Evolutionary conservation across 2,329 filamentous ascomycete species (phyloP).

Genomic region (Amesomyces nigricolor): DNA sequence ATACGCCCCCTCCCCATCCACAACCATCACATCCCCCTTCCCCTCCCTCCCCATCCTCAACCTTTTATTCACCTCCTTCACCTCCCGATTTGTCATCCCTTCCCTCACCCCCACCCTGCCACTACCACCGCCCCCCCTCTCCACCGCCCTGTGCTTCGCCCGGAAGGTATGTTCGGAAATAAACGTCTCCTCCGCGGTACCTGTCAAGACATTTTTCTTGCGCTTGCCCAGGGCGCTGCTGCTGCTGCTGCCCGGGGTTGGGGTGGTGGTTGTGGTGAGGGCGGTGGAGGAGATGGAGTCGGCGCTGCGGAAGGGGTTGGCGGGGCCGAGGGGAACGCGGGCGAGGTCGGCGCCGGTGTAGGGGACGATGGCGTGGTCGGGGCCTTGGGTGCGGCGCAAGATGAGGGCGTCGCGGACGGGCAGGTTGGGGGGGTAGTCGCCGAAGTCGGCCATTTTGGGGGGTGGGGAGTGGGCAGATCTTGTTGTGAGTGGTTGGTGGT

Average conservation of each 20-base stretch:
- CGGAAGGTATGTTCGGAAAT: slow-evolving; percentile 90
- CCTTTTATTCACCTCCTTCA: slow-evolving; percentile 65
- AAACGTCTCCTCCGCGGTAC: slow-evolving; percentile 79
- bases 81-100: slow-evolving; percentile 47
- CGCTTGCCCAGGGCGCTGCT: slow-evolving; percentile 50
- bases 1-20: slow-evolving; percentile 80
- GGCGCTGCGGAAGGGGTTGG: slow-evolving; percentile 65
- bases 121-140: slow-evolving; percentile 51
- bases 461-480: too few relatives aligned
- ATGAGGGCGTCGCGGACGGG: slow-evolving; percentile 58
- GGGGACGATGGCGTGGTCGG: slow-evolving; percentile 55
- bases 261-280: background rate
- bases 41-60: slow-evolving; percentile 71
- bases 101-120: slow-evolving; percentile 42
- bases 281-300: slow-evolving; percentile 33
- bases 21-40: slow-evolving; percentile 77
- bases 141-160: slow-evolving; percentile 76
- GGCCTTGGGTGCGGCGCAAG: slow-evolving; percentile 48
- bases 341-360: slow-evolving; percentile 70
- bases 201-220: slow-evolving; percentile 80
- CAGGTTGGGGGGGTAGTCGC: slow-evolving; percentile 62
- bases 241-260: slow-evolving; percentile 25
- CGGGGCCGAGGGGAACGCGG: slow-evolving; percentile 60
- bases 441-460: slow-evolving; percentile 51
- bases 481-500: background rate